Evolutionary conservation across 257 asterid genomes (phyloP), one percentile per base, ranked within the genome.

Genomic region (Phtheirospermum japonicum): DNA sequence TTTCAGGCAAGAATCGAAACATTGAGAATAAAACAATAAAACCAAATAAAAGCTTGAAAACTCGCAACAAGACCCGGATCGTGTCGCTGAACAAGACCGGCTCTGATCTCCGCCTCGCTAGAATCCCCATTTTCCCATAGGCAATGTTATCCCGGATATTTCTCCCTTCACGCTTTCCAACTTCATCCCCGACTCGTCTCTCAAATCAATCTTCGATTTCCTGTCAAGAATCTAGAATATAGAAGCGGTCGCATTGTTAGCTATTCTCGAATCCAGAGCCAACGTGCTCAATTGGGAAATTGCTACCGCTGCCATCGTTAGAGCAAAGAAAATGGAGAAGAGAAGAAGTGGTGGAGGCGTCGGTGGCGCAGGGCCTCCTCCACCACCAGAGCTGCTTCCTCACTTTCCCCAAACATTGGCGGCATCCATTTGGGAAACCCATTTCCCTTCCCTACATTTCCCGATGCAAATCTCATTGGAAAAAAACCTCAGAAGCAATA

Each of bases 401-500:
- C 68, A 11, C 4, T 64, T 1, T 50, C 64, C 19, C 73, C 76
- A 31, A 90, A 75, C 82, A 83, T 5, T 88, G n/a, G n/a, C n/a
- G n/a, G n/a, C n/a, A n/a, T n/a, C n/a, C n/a, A n/a, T n/a, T n/a
- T n/a, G n/a, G n/a, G 88, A 70, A 77, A 80, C 16, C 68, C 87
- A 17, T 75, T 26, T 26, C 31, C 75, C 59, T 36, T 64, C 33
- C 3, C 70, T 17, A 32, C 76, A 43, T 40, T 64, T 19, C 79
- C 86, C 0, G 57, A 17, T 68, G 60, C 65, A 65, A 91, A 86
- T 17, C 95, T 87, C 95, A 88, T 84, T 0, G 98, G 98, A 0
- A 91, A 91, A 51, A 91, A 80, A 0, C 94, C 98, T 92, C 92
- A 91, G 63, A 95, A 82, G 70, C 98, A 91, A n/a, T n/a, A n/a